Evolutionary conservation across 2,329 filamentous ascomycete species (phyloP), one percentile per base, ranked within the genome.

Genomic region (Phymatotrichopsis omnivora): DNA sequence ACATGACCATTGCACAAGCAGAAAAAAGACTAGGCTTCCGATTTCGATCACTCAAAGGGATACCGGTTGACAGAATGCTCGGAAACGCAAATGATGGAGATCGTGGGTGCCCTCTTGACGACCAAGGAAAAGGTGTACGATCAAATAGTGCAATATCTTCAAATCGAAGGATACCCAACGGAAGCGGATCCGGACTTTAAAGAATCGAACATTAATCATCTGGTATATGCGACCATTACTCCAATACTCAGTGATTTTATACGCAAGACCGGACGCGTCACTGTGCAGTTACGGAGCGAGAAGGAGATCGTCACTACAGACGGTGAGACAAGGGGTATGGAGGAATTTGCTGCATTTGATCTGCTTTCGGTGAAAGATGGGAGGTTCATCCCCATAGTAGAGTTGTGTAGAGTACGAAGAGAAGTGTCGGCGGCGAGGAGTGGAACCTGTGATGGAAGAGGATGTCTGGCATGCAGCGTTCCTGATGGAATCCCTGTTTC

Each of bases 271-370:
- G 33, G 33, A 37, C 25, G 42, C 11, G 22, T 16, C 16, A 45
- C n/a, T n/a, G n/a, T n/a, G n/a, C n/a, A n/a, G n/a, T n/a, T n/a
- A n/a, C n/a, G n/a, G n/a, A n/a, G n/a, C 22, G 32, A 45, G 28
- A 45, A 45, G 38, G 42, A 45, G 23, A 38, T 45, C 29, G 33
- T 38, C 12, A 37, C 32, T 19, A 31, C 24, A 7, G 38, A 41
- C 10, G 25, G 25, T 41, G 38, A 33, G 25, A 29, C 38, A 41
- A 27, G 38, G 14, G 38, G 38, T n/a, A 22, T 25, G 22, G 38
- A 31, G 30, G 10, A 43, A 16, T 43, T 24, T 28, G 36, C 28
- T 4, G 12, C 16, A 30, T 43, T 35, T 36, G 32, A 45, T 31
- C 14, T n/a, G n/a, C n/a, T n/a, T n/a, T n/a, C n/a, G n/a, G n/a